Conservation (phyloP, 345 rosid species). For the Mercurialis annua region DNA sequence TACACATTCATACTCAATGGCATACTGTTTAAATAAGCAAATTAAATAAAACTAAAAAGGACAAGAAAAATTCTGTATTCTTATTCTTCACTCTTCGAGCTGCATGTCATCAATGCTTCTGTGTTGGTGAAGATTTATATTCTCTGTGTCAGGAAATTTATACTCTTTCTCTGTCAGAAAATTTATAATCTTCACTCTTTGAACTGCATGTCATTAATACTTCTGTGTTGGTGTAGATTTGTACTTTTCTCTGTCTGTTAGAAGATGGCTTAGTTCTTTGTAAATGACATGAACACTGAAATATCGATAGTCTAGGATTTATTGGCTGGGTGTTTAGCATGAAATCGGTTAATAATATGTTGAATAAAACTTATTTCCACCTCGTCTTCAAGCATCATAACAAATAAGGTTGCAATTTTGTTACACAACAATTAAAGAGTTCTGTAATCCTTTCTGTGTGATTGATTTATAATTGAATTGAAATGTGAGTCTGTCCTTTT, state of each 20-base stretch:
- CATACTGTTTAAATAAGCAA: too few relatives aligned
- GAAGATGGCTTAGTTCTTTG: neutral
- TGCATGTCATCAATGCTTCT: slow-evolving; percentile 4
- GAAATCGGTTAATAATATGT: neutral
- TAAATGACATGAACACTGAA: neutral
- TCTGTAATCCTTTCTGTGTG: neutral
- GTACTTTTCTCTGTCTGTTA: neutral
- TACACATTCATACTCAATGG: too few relatives aligned
- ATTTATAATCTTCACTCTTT: neutral
- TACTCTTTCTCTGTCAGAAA: neutral
- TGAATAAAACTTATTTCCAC: neutral
- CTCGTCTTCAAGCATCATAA: neutral
- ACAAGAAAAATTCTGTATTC: neutral
- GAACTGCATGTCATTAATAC: neutral
- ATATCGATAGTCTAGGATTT: neutral
- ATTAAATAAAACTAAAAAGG: neutral
- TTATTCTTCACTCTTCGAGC: neutral
- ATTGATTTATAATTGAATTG: neutral
- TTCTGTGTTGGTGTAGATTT: neutral
- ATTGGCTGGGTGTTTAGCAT: neutral
- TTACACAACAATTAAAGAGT: neutral
- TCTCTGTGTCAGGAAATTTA: too few relatives aligned
- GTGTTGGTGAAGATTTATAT: too few relatives aligned
- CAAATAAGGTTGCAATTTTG: neutral
- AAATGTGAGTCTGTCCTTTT: neutral